Evolutionary conservation across 257 asterid genomes (phyloP), one percentile per base, ranked within the genome.

Genomic region (Anisodus acutangulus): DNA sequence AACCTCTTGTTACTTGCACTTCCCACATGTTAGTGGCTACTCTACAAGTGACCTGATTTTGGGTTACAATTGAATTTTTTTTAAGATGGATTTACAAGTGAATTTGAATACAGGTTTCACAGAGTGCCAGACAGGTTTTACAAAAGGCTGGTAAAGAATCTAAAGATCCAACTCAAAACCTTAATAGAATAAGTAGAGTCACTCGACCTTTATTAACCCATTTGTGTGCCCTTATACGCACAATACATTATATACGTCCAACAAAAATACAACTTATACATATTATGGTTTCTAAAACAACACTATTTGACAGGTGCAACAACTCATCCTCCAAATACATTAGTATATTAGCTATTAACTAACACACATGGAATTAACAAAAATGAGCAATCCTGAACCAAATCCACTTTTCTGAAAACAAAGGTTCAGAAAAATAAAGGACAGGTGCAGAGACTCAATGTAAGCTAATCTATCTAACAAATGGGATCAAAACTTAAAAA

Each of bases 271-370:
- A 76, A 31, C 81, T 51, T 26, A 7, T 26, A 8, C 63, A 76
- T 74, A 26, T 76, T 2, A 76, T 13, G 63, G 63, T 26, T 76
- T 76, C 39, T 31, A 53, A 26, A 12, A 76, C n/a, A 47, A 35
- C 64, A 51, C 64, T 76, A 74, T 51, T 76, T 76, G 63, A 51
- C 62, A 76, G 47, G n/a, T 22, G 47, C 81, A 51, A 54, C 17
- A 51, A 17, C 15, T 76, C 81, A 51, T 31, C 47, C 43, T 51
- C 81, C 63, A 76, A 76, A 76, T 7, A 76, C 59, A 51, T 49
- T 53, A 76, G 47, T 76, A 26, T 7, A 26, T 7, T 22, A 76
- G 26, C 4, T 6, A 67, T 37, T 31, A 67, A 67, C 74, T 13
- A 37, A 12, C 8, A 35, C 63, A 8, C 51, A 68, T 43, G 79